Evolutionary conservation across 352 stramenopile genomes (phyloP), one percentile per base, ranked within the genome.

Genomic region (Globisporangium barbulae): DNA sequence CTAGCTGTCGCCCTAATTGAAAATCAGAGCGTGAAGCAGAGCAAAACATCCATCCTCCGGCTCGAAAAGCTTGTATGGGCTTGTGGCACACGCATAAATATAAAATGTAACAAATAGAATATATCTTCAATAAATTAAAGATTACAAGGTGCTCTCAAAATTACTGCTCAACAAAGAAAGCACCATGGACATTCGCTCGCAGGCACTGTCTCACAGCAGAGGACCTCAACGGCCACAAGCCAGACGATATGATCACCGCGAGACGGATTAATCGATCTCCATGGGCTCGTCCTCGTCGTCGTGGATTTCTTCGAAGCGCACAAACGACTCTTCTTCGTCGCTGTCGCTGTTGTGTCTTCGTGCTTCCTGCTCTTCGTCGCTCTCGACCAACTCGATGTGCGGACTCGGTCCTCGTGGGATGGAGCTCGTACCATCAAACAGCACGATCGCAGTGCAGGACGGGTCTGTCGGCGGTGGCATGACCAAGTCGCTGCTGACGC

Each of bases 251-350:
- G 17, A 3, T 47, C 4, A 22, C 42, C 17, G 19, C 42, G 4
- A 5, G 2, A 9, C 5, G 5, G 7, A 22, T 81, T 69, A 90
- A 61, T 93, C 84, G 28, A 93, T 67, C 33, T 93, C 84, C 83
- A 92, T 90, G 1, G 79, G 74, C 49, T 84, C 81, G 28, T 85
- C 70, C 7, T 87, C 83, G 41, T 93, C 81, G 17, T 83, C 74
- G 5, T 75, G 52, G 30, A 92, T 73, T 55, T 92, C 83, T 69
- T 92, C 83, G 25, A 92, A 92, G 8, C 83, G 79, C 35, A 90
- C 75, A 50, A 79, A 79, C 10, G 59, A 45, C 30, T 81, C 65
- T n/a, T 78, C 64, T 22, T 77, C 31, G 13, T 57, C 67, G 44
- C 30, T 39, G 57, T 65, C 72, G 33, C 61, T 74, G 31, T 21